phyloP scores from a whole-genome alignment of 805 yeast genomes.

The Candida caryicola region DNA sequence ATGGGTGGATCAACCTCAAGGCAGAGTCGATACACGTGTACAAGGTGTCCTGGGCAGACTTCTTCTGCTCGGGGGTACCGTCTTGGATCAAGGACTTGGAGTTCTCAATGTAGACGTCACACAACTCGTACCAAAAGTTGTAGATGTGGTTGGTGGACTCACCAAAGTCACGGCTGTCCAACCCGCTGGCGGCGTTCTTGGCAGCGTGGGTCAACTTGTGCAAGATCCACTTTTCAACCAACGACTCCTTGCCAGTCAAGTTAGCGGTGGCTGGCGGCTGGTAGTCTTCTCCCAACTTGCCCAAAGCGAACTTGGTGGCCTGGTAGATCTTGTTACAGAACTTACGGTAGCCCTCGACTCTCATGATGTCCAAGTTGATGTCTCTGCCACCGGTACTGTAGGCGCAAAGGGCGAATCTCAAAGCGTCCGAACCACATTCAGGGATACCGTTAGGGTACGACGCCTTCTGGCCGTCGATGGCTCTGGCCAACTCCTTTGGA shows the following conservation, averaged over 20 bases:
- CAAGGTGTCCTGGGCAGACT: slow-evolving; percentile 90
- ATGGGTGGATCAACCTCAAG: slow-evolving; percentile 89
- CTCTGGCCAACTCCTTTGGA: slow-evolving; percentile 82
- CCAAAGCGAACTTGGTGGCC: slow-evolving; percentile 94
- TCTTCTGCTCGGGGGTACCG: slow-evolving; percentile 80
- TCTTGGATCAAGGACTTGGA: slow-evolving; percentile 89
- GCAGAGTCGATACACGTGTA: slow-evolving; percentile 93
- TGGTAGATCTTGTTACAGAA: slow-evolving; percentile 99
- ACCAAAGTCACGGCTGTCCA: slow-evolving; percentile 86
- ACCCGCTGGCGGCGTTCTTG: slow-evolving; percentile 55
- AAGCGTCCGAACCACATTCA: slow-evolving; percentile 98
- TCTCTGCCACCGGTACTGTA: slow-evolving; percentile 99
- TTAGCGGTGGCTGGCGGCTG: slow-evolving; percentile 67
- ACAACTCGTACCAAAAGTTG: slow-evolving; percentile 93
- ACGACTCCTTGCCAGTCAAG: slow-evolving; percentile 74
- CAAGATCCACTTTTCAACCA: slow-evolving; percentile 96
- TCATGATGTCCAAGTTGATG: slow-evolving; percentile 89
- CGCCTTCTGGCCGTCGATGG: slow-evolving; percentile 80
- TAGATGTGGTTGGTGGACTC: slow-evolving; percentile 84
- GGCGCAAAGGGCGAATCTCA: slow-evolving; percentile 97
- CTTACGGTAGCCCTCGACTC: slow-evolving; percentile 98
- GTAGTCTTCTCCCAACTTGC: slow-evolving; percentile 88
- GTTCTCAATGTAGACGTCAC: slow-evolving; percentile 98
- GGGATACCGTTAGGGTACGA: slow-evolving; percentile 97
- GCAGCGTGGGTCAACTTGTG: slow-evolving; percentile 77